phyloP scores from a whole-genome alignment of 495 filamentous ascomycete genomes.

The Talaromyces wortmannii region DNA sequence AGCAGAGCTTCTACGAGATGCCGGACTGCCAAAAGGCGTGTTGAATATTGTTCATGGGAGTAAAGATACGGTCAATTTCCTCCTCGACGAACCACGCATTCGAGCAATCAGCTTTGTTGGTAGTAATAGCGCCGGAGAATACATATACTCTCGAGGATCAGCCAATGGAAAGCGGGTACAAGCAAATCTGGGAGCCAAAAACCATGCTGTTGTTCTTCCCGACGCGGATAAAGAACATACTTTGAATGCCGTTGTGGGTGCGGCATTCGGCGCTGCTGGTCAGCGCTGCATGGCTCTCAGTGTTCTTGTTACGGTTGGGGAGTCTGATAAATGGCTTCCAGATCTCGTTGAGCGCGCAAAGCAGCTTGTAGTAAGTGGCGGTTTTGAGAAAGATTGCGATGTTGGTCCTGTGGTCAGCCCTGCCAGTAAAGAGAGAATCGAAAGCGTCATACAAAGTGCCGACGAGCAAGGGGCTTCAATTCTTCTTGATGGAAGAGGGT shows the following conservation, averaged over 20 bases:
- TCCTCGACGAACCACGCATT: slow-evolving; percentile 78
- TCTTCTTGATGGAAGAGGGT: slow-evolving; percentile 84
- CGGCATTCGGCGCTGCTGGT: slow-evolving; percentile 93
- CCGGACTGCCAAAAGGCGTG: slow-evolving; percentile 78
- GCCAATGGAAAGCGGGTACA: slow-evolving; percentile 32
- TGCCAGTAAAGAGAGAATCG: slow-evolving; percentile 83
- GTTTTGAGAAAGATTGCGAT: slow-evolving; percentile 90
- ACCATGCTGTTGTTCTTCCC: background rate
- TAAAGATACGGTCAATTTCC: slow-evolving; percentile 79
- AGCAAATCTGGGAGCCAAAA: slow-evolving; percentile 2
- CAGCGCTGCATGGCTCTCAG: slow-evolving; percentile 98
- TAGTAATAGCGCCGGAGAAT: slow-evolving; percentile 80
- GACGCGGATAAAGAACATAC: slow-evolving; percentile 57
- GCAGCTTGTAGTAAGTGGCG: slow-evolving; percentile 77
- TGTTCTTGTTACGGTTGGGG: slow-evolving; percentile 86
- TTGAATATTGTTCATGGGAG: slow-evolving; percentile 79
- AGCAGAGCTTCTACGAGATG: slow-evolving; percentile 70
- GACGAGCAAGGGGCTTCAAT: slow-evolving; percentile 92
- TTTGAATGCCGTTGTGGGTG: slow-evolving; percentile 90
- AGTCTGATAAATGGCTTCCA: slow-evolving; percentile 84
- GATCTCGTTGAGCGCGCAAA: slow-evolving; percentile 90
- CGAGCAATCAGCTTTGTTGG: slow-evolving; percentile 85
- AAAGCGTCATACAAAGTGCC: slow-evolving; percentile 76
- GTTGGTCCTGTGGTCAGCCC: slow-evolving; percentile 90
- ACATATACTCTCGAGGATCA: slow-evolving; percentile 55